These are phyloP conservation scores for Pseudogymnoascus sp. DNA, from an alignment of 2,329 filamentous ascomycete genomes.

Conservation along the genomic window DNA sequence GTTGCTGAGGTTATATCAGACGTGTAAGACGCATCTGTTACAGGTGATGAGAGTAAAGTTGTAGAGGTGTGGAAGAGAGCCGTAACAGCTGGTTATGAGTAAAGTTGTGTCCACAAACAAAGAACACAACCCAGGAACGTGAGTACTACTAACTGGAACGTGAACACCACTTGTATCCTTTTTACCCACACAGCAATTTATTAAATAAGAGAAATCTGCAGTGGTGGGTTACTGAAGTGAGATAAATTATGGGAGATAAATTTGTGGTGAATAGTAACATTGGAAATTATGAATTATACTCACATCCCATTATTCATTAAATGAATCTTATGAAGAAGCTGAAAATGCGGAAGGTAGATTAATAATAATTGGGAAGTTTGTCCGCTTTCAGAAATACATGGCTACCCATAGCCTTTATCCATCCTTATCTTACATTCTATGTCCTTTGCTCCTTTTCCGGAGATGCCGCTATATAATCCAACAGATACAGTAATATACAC, in stretches of 20 bases:
- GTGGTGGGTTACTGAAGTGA: not conserved
- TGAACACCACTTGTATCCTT: not conserved
- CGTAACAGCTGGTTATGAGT: not conserved
- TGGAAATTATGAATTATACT: not conserved
- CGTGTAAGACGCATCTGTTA: not conserved
- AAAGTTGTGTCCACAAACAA: not conserved
- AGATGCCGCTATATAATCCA: not conserved
- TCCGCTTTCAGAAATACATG: not conserved
- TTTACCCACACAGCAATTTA: not conserved
- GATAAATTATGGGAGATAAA: not conserved
- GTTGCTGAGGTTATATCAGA: not conserved
- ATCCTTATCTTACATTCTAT: constrained; percentile 2
- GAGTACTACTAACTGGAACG: not conserved
- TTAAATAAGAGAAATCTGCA: not conserved
- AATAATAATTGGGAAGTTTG: not conserved
- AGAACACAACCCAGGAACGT: not conserved
- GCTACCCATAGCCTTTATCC: not conserved
- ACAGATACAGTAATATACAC: constrained; percentile 8
- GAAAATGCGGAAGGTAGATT: not conserved
- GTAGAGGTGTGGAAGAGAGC: not conserved
- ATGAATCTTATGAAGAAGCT: not conserved
- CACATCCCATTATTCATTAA: not conserved
- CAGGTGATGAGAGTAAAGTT: not conserved
- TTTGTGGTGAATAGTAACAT: not conserved
- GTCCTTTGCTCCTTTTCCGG: not conserved